phyloP scores from a whole-genome alignment of 2,329 filamentous ascomycete genomes.

The Hypoxylon sp. region DNA sequence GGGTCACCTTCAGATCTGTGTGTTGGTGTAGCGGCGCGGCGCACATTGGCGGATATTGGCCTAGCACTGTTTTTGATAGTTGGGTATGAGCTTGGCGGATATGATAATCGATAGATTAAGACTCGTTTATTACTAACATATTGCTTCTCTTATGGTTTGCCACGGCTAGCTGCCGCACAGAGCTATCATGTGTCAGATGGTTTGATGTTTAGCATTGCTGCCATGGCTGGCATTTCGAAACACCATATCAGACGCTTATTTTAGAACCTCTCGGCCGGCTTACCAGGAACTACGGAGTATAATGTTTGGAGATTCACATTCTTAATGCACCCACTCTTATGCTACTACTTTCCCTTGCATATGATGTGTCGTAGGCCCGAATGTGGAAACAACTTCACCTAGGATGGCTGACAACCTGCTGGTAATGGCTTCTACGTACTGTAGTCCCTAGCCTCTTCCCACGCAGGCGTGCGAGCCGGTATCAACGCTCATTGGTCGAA shows the following conservation, averaged over 20 bases:
- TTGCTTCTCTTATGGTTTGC: conserved; percentile 16
- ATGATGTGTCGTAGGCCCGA: conserved; percentile 49
- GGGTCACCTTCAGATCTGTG: conserved; percentile 36
- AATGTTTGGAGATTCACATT: conserved; percentile 43
- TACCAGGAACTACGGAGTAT: conserved; percentile 16
- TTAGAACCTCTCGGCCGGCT: conserved; percentile 31
- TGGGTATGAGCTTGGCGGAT: conserved; percentile 31
- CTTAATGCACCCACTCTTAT: conserved; percentile 34
- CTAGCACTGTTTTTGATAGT: conserved; percentile 22
- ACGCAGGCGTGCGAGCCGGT: conserved; percentile 40
- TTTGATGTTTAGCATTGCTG: conserved; percentile 34
- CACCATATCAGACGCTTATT: conserved; percentile 40
- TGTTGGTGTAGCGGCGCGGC: conserved; percentile 31
- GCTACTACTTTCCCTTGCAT: conserved; percentile 35
- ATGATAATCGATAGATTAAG: conserved; percentile 20
- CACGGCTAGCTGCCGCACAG: conserved; percentile 2
- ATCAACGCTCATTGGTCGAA: conserved; percentile 47
- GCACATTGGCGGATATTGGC: conserved; percentile 29
- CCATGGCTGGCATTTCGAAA: conserved; percentile 40
- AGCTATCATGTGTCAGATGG: conserved; percentile 29
- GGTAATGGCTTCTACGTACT: conserved; percentile 14
- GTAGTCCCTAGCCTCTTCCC: conserved; percentile 37
- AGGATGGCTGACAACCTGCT: conserved; percentile 32
- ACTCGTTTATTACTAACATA: conserved; percentile 24
- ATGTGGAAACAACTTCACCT: conserved; percentile 44